These are phyloP conservation scores for Paxillus rubicundulus DNA, from an alignment of 768 basidiomycete genomes.

Conservation along the genomic window DNA sequence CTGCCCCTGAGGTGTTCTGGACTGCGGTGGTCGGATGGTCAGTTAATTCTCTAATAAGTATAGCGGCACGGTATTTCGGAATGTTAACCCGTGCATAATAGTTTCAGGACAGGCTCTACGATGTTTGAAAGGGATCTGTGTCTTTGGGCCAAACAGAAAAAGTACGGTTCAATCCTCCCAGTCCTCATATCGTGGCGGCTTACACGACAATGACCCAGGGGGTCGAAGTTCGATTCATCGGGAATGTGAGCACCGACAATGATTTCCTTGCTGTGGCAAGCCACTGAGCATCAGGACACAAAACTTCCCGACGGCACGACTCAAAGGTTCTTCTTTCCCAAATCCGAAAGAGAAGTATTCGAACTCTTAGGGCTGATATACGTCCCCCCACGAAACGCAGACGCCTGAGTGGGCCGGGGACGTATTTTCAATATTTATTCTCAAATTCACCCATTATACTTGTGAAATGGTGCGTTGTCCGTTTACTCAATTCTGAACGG, in stretches of 20 bases:
- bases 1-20: slow-evolving; percentile 76
- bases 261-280: neutral
- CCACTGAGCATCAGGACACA: neutral
- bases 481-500: neutral
- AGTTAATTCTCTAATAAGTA: slow-evolving; percentile 8
- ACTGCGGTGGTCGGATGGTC: slow-evolving; percentile 89
- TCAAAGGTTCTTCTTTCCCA: slow-evolving; percentile 56
- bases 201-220: slow-evolving; percentile 39
- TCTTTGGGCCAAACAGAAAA: slow-evolving; percentile 63
- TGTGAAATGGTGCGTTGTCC: neutral
- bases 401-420: slow-evolving; percentile 35
- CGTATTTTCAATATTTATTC: neutral
- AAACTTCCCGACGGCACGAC: slow-evolving; percentile 62
- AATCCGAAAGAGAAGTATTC: slow-evolving; percentile 72
- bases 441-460: neutral
- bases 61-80: neutral
- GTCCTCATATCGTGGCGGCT: neutral
- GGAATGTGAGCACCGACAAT: slow-evolving; percentile 54
- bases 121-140: slow-evolving; percentile 89
- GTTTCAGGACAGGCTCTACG: slow-evolving; percentile 74
- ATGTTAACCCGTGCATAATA: neutral
- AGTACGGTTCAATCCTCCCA: slow-evolving; percentile 33
- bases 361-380: slow-evolving; percentile 65
- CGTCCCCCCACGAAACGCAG: slow-evolving; percentile 78
- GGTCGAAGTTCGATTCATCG: slow-evolving; percentile 82